phyloP scores from a whole-genome alignment of 2,329 filamentous ascomycete species.

The Aspergillus versicolor region DNA sequence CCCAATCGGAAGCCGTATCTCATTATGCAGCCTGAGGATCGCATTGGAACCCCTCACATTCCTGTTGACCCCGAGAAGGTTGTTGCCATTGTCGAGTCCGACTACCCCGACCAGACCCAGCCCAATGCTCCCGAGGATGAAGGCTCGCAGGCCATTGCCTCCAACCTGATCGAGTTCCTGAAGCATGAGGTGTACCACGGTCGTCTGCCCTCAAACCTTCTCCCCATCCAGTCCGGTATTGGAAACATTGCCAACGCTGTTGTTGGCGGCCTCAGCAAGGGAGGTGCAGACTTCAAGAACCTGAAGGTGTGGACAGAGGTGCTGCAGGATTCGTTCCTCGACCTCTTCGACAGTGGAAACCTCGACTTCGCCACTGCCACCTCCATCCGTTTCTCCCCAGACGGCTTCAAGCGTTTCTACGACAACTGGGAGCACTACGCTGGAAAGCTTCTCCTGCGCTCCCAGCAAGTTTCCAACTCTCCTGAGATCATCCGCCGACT shows the following conservation, averaged over 20 bases:
- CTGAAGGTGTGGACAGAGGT: conserved; percentile 93
- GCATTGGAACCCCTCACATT: conserved; percentile 79
- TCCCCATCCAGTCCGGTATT: conserved; percentile 83
- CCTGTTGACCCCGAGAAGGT: conserved; percentile 83
- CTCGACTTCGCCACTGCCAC: conserved; percentile 89
- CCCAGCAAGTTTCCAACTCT: conserved; percentile 85
- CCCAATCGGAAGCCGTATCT: conserved; percentile 80
- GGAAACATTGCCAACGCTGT: conserved; percentile 94
- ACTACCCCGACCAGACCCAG: conserved; percentile 74
- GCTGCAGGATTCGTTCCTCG: conserved; percentile 87
- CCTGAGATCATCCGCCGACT: conserved; percentile 87
- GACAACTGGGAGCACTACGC: conserved; percentile 77
- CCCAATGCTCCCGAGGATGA: conserved; percentile 77
- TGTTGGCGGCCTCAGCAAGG: conserved; percentile 74
- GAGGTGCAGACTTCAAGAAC: conserved; percentile 75
- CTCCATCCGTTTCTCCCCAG: conserved; percentile 85
- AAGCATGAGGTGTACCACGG: conserved; percentile 80
- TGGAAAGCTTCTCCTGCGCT: conserved; percentile 78
- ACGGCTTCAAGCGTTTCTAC: conserved; percentile 90
- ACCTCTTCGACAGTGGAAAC: conserved; percentile 84
- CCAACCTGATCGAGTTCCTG: conserved; percentile 78
- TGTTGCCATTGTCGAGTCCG: conserved; percentile 78
- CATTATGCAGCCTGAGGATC: conserved; percentile 80
- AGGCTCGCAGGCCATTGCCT: conserved; percentile 69
- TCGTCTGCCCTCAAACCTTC: conserved; percentile 71